These are phyloP conservation scores for Saccharomycopsis fibuligera DNA, from an alignment of 805 yeast genomes.

Conservation along the genomic window DNA sequence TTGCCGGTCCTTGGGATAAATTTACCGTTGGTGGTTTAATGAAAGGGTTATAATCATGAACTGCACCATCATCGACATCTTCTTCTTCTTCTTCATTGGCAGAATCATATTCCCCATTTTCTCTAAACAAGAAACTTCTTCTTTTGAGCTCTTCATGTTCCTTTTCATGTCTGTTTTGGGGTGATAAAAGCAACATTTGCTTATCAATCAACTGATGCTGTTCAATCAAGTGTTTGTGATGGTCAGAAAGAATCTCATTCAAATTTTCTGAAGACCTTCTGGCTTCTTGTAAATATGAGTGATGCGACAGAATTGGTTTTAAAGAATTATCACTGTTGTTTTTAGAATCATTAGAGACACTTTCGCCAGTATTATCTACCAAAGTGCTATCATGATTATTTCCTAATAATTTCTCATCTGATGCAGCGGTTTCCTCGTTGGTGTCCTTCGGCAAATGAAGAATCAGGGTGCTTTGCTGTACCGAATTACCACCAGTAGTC, in stretches of 20 bases:
- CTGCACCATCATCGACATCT: not conserved
- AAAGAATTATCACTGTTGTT: not conserved
- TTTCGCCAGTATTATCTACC: not conserved
- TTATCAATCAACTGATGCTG: conserved; percentile 15
- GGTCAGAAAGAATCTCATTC: conserved; percentile 7
- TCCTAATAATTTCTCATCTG: not conserved
- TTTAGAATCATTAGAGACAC: not conserved
- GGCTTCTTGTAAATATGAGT: conserved; percentile 2
- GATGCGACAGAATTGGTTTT: not conserved
- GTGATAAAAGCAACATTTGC: conserved; percentile 15
- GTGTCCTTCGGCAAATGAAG: no score
- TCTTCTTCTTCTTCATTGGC: not conserved
- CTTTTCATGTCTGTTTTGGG: conserved; percentile 8
- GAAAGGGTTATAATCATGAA: no score
- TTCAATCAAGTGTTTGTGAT: conserved; percentile 7
- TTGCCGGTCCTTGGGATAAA: no score
- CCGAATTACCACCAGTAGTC: not conserved
- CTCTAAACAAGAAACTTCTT: conserved; percentile 8
- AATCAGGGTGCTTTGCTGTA: no score
- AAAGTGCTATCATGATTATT: not conserved
- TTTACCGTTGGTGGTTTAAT: no score
- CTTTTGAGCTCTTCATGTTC: conserved; percentile 16
- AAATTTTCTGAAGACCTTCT: conserved; percentile 3
- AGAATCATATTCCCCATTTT: not conserved
- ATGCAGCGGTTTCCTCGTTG: not conserved